Percentiles rank a stretch among this genome's conserved stretches.
Evolutionary conservation across 2,329 filamentous ascomycete genomes (phyloP).

Genomic region (Alternaria sp.): DNA sequence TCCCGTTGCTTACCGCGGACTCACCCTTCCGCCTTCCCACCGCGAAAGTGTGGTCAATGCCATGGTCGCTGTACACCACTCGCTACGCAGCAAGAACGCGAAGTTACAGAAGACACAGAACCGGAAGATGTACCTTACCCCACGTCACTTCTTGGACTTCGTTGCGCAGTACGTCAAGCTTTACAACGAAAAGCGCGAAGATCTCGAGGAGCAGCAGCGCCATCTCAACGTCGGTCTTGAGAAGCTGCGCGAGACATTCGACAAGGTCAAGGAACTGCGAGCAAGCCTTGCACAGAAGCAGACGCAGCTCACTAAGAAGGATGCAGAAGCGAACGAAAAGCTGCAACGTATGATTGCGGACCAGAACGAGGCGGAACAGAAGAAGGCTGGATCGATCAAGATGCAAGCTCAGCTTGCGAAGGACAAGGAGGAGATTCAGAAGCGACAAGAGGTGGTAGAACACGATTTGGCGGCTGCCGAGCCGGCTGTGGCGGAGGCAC

Average conservation of each 20-base stretch:
- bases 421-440: constrained; percentile 86
- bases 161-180: constrained; percentile 97
- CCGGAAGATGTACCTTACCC: constrained; percentile 90
- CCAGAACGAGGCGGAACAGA: constrained; percentile 90
- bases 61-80: constrained; percentile 99
- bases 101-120: constrained; percentile 91
- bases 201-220: constrained; percentile 96
- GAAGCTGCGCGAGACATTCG: constrained; percentile 94
- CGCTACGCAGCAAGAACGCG: constrained; percentile 85
- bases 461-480: constrained; percentile 89
- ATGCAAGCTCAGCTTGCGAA: constrained; percentile 86
- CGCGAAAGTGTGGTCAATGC: constrained; percentile 93
- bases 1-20: constrained; percentile 87
- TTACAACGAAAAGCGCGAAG: constrained; percentile 97
- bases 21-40: constrained; percentile 84
- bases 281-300: constrained; percentile 94
- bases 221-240: constrained; percentile 98
- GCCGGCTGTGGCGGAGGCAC: constrained; percentile 89
- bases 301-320: constrained; percentile 88
- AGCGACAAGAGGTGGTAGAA: constrained; percentile 82
- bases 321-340: constrained; percentile 95
- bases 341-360: constrained; percentile 96
- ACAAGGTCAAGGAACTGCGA: constrained; percentile 93
- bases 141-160: constrained; percentile 96
- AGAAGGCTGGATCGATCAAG: constrained; percentile 85